Evolutionary conservation across 1,284 basidiomycete species (phyloP).

Genomic region (Boletus mariae): DNA sequence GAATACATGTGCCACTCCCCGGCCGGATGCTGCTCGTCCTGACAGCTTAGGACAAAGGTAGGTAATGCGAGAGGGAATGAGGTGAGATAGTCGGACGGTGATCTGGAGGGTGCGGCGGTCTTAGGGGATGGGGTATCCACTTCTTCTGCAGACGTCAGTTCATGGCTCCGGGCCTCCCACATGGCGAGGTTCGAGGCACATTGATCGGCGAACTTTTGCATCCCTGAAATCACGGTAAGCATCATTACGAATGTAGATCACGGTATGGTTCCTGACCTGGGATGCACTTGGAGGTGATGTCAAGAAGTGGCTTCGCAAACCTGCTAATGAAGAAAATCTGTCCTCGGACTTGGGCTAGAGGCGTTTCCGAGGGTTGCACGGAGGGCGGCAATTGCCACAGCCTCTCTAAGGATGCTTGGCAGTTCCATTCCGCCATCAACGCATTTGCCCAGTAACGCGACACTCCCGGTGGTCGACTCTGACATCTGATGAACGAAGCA

Average conservation of each 20-base stretch:
- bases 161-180: conserved; percentile 57
- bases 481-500: conserved; percentile 15
- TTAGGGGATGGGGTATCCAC: conserved; percentile 4
- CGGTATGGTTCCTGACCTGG: conserved; percentile 48
- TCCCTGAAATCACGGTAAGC: conserved; percentile 46
- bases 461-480: conserved; percentile 89
- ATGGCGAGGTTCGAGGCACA: conserved; percentile 62
- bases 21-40: conserved; percentile 25
- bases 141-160: conserved; percentile 33
- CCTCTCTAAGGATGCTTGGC: conserved; percentile 79
- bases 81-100: conserved; percentile 49
- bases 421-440: conserved; percentile 84
- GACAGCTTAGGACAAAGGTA: conserved; percentile 25
- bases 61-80: conserved; percentile 65
- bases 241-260: background rate
- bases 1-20: conserved; percentile 30
- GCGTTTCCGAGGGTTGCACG: conserved; percentile 58
- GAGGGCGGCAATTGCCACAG: conserved; percentile 76
- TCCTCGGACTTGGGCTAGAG: conserved; percentile 72
- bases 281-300: conserved; percentile 67
- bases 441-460: conserved; percentile 90
- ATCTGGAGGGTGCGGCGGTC: conserved; percentile 32
- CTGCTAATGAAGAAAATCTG: conserved; percentile 88
- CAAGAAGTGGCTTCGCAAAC: conserved; percentile 81
- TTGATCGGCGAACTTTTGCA: conserved; percentile 58